phyloP scores from a whole-genome alignment of 805 yeast genomes.

The Groenewaldozyma tartarivorans region DNA sequence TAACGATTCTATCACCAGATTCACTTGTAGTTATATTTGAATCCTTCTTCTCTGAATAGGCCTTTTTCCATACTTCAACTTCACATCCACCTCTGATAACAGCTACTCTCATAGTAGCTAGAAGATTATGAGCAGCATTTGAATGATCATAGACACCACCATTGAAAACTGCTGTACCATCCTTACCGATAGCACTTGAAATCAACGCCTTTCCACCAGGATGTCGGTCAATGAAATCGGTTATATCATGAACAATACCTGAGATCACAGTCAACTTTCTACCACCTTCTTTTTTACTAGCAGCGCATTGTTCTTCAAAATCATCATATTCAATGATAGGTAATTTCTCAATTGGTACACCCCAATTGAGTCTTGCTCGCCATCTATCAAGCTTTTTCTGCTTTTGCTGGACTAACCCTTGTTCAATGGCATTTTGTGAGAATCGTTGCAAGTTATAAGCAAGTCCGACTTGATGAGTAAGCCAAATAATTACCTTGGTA shows the following conservation, averaged over 20 bases:
- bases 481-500: constrained; percentile 63
- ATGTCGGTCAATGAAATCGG: constrained; percentile 83
- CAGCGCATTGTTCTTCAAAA: constrained; percentile 39
- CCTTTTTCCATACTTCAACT: constrained; percentile 73
- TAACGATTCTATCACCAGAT: constrained; percentile 44
- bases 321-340: constrained; percentile 58
- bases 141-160: constrained; percentile 93
- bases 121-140: constrained; percentile 82
- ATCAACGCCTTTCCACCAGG: constrained; percentile 87
- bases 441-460: constrained; percentile 50
- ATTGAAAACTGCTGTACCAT: constrained; percentile 87
- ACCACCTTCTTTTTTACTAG: constrained; percentile 31
- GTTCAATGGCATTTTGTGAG: constrained; percentile 53
- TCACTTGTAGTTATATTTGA: constrained; percentile 47
- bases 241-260: constrained; percentile 87
- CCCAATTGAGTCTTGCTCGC: constrained; percentile 81
- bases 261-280: constrained; percentile 71
- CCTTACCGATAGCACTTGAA: constrained; percentile 77
- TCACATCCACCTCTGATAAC: constrained; percentile 74
- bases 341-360: constrained; percentile 79
- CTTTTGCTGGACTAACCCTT: constrained; percentile 68
- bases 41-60: constrained; percentile 54
- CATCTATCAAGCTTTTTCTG: constrained; percentile 72
- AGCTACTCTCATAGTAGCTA: constrained; percentile 92
- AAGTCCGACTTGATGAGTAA: constrained; percentile 43